Conservation (phyloP, 129 eudicot species). For the Ambrosia artemisiifolia region DNA sequence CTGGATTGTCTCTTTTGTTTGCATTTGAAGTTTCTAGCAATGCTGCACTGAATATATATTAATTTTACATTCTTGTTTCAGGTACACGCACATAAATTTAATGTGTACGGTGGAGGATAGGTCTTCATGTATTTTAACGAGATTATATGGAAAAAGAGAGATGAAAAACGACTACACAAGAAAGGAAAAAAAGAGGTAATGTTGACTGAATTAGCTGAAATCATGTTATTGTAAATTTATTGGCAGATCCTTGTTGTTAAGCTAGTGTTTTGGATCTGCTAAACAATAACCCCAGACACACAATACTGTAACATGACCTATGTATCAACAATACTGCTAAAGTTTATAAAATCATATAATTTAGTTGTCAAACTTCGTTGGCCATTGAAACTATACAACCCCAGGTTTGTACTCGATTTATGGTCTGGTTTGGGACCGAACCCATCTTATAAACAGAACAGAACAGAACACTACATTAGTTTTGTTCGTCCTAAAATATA, state of each 20-base stretch:
- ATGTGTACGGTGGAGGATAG: neutral
- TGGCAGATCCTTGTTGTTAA: slow-evolving; percentile 1
- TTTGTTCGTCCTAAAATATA: too few species aligned
- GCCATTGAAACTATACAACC: too few species aligned
- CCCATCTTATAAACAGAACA: too few species aligned
- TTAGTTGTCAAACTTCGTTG: neutral
- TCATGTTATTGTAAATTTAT: slow-evolving; percentile 3
- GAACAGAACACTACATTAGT: too few species aligned
- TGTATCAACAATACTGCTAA: neutral
- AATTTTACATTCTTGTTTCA: neutral
- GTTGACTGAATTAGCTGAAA: slow-evolving; percentile 5
- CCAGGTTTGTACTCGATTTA: too few species aligned
- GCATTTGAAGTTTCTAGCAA: too few species aligned
- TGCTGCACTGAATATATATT: too few species aligned
- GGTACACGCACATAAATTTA: neutral
- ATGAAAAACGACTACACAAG: slow-evolving; percentile 11
- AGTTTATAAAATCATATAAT: neutral
- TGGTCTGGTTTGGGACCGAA: too few species aligned
- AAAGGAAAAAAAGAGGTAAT: neutral
- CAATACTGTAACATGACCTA: neutral
- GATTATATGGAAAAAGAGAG: neutral
- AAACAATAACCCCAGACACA: too few species aligned
- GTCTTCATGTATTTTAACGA: neutral
- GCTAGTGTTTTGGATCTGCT: neutral
- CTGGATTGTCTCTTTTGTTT: too few species aligned